Conservation (phyloP, 768 basidiomycete genomes). For the Trametes gibbosa region DNA sequence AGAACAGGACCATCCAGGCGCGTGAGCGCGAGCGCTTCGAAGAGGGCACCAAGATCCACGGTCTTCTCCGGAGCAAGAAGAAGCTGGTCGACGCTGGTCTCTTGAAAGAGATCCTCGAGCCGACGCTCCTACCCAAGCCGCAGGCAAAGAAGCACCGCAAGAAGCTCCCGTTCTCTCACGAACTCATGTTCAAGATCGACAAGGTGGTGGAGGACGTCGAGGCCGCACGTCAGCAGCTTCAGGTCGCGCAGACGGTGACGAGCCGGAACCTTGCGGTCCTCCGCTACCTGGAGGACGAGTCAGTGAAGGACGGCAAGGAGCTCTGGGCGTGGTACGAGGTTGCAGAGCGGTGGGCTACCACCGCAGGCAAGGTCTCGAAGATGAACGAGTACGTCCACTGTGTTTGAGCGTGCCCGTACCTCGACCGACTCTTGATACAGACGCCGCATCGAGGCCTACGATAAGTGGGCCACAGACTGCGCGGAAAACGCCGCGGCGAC, state of each 20-base stretch:
- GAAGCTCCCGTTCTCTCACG: neutral
- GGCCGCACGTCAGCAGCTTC: neutral
- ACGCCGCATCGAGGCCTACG: neutral
- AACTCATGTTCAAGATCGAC: conserved; percentile 1
- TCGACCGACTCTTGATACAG: neutral
- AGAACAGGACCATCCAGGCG: neutral
- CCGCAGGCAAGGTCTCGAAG: neutral
- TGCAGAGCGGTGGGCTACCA: neutral
- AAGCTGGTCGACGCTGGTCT: neutral
- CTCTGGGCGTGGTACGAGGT: conserved; percentile 4
- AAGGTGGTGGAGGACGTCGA: neutral
- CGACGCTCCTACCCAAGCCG: neutral
- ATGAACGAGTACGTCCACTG: neutral
- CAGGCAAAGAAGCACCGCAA: neutral
- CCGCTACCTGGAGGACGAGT: neutral
- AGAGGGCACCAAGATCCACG: neutral
- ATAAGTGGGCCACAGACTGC: conserved; percentile 1
- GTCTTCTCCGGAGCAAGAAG: neutral
- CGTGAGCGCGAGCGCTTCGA: neutral
- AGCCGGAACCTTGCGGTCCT: neutral
- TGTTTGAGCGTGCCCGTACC: too few relatives aligned
- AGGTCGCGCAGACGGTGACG: neutral
- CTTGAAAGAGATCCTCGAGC: neutral
- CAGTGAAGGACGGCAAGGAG: neutral
- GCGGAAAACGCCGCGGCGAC: neutral